A percentile compares a stretch with the other conserved stretches of the same genome.
phyloP scores from a whole-genome alignment of 371 early-diverging fungal species.

The Synchytrium microbalum region DNA sequence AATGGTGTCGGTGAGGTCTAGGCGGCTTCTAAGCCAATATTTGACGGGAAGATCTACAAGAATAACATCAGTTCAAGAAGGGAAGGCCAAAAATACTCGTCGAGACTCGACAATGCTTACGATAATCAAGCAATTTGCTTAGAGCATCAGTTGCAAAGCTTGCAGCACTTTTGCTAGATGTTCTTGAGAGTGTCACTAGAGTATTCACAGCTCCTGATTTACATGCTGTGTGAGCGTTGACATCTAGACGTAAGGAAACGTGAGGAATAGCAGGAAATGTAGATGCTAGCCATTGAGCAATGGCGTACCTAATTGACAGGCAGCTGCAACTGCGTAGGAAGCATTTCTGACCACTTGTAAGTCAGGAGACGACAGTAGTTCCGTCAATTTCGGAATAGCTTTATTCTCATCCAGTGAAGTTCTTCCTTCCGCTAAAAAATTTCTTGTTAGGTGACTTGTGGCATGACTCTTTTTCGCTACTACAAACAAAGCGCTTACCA shows the following conservation, averaged over 20 bases:
- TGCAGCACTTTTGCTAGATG: conserved; percentile 23
- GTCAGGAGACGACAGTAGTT: conserved; percentile 3
- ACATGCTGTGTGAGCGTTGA: conserved; percentile 35
- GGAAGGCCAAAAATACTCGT: no score
- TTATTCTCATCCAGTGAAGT: neutral
- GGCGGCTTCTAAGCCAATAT: conserved; percentile 39
- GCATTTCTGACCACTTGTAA: neutral
- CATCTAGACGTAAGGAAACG: conserved; percentile 14
- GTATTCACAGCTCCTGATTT: conserved; percentile 37
- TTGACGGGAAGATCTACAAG: conserved; percentile 39
- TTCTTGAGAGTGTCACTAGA: conserved; percentile 27
- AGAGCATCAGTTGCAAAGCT: conserved; percentile 42
- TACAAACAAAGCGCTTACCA: conserved; percentile 21
- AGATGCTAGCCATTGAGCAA: neutral
- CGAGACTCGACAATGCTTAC: conserved; percentile 24
- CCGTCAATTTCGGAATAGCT: conserved; percentile 6
- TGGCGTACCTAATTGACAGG: neutral
- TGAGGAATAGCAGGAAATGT: neutral
- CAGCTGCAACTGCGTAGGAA: neutral
- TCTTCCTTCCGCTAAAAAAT: neutral
- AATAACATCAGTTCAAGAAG: neutral
- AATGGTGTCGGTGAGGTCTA: conserved; percentile 30
- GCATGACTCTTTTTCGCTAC: no score
- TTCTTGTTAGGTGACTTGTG: no score
- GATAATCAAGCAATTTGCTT: conserved; percentile 39